Percentiles rank a stretch among this genome's conserved stretches.
These are phyloP conservation scores for Kodamaea sagamina DNA, from an alignment of 805 yeast species.

Conservation along the genomic window DNA sequence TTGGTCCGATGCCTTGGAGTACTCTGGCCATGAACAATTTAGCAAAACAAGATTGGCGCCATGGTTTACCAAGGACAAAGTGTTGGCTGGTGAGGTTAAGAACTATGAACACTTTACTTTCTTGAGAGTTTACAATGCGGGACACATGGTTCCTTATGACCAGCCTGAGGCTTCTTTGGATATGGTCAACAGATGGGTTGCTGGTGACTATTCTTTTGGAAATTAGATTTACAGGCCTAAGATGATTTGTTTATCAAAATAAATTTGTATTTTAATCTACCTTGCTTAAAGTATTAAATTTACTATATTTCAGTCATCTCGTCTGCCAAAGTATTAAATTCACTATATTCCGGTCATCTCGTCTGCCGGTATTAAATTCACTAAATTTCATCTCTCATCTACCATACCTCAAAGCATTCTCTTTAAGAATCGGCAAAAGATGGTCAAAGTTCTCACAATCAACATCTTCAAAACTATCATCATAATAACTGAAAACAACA, in stretches of 20 bases:
- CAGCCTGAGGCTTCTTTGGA: conserved; percentile 77
- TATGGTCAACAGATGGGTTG: conserved; percentile 84
- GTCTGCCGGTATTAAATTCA: no score
- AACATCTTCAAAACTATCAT: conserved; percentile 28
- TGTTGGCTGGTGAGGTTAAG: conserved; percentile 69
- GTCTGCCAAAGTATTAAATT: no score
- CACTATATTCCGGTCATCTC: no score
- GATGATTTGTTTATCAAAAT: no score
- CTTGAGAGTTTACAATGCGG: conserved; percentile 83
- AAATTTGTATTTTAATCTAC: no score
- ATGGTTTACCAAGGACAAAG: conserved; percentile 20
- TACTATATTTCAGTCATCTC: no score
- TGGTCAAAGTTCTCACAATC: conserved; percentile 27
- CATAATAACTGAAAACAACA: conserved; percentile 33
- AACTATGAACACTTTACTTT: conserved; percentile 73
- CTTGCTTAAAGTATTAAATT: no score
- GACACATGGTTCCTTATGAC: conserved; percentile 95
- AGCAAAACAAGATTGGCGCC: conserved; percentile 20
- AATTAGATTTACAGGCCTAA: not conserved
- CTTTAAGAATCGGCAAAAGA: conserved; percentile 21
- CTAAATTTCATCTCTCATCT: no score
- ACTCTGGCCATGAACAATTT: conserved; percentile 21
- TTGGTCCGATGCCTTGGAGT: conserved; percentile 32
- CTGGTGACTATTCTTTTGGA: conserved; percentile 53
- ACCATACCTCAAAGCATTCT: conserved; percentile 21